Conservation (phyloP, 805 yeast genomes). For the Yamadazyma ubonensis region DNA sequence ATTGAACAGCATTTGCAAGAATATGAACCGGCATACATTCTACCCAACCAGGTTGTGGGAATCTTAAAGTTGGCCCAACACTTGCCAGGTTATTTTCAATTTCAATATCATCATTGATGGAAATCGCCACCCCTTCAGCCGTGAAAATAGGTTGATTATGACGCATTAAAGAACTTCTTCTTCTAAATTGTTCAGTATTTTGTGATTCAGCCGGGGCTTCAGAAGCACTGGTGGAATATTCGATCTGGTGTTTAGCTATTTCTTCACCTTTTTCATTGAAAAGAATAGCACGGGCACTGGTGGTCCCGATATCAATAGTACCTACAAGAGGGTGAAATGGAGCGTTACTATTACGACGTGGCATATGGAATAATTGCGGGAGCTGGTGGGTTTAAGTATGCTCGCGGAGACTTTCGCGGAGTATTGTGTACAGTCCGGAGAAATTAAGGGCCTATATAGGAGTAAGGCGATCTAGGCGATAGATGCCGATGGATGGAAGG, state of each 20-base stretch:
- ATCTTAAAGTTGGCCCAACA: slow-evolving; percentile 66
- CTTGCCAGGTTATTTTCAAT: slow-evolving; percentile 57
- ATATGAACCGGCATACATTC: slow-evolving; percentile 88
- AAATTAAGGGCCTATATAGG: too few species aligned
- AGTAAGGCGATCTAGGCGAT: too few species aligned
- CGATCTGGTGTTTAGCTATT: slow-evolving; percentile 86
- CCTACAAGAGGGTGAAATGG: slow-evolving; percentile 51
- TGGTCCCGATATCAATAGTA: slow-evolving; percentile 87
- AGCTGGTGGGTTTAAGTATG: slow-evolving; percentile 1
- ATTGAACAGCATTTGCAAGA: slow-evolving; percentile 74
- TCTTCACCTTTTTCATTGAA: slow-evolving; percentile 74
- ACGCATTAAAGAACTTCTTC: slow-evolving; percentile 42
- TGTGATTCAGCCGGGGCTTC: slow-evolving; percentile 45
- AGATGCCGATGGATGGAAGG: too few species aligned
- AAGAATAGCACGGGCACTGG: slow-evolving; percentile 84
- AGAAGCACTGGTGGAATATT: slow-evolving; percentile 73
- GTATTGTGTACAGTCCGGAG: not conserved
- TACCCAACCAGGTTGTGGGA: slow-evolving; percentile 89
- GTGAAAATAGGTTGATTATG: slow-evolving; percentile 62
- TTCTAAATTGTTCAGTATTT: slow-evolving; percentile 46
- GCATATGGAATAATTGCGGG: slow-evolving; percentile 24
- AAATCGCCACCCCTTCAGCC: slow-evolving; percentile 71
- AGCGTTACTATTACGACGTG: slow-evolving; percentile 43
- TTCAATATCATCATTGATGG: slow-evolving; percentile 55
- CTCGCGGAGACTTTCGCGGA: not conserved